Conservation (phyloP, 768 basidiomycete genomes). For the Lactifluus volemus region DNA sequence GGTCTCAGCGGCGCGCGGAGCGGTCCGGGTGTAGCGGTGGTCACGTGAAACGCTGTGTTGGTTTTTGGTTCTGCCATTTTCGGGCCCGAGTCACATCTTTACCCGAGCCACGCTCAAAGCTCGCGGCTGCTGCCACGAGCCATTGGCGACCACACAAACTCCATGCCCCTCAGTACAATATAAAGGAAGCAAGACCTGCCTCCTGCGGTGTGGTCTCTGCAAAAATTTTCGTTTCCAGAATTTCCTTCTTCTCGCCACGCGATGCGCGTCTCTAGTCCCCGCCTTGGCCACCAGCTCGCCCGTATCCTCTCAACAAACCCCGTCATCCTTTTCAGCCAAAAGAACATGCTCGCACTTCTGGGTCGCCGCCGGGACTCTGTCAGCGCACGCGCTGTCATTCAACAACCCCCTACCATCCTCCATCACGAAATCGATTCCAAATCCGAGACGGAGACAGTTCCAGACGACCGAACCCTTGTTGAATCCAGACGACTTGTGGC, state of each 20-base stretch:
- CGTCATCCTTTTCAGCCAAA: background rate
- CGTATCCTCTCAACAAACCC: slow-evolving; percentile 6
- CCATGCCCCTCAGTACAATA: slow-evolving; percentile 7
- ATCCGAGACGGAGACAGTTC: slow-evolving; percentile 3
- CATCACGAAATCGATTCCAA: background rate
- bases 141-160: slow-evolving; percentile 1
- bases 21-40: no score
- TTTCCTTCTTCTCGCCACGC: slow-evolving; percentile 9
- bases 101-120: slow-evolving; percentile 9
- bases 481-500: background rate
- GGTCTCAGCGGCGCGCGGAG: slow-evolving; percentile 33
- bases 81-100: background rate
- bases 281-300: slow-evolving; percentile 4
- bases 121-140: slow-evolving; percentile 5
- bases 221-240: slow-evolving; percentile 2
- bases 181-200: slow-evolving; percentile 11
- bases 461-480: slow-evolving; percentile 13
- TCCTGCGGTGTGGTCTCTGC: slow-evolving; percentile 3
- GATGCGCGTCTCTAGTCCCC: slow-evolving; percentile 13
- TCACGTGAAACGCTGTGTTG: background rate
- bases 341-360: background rate
- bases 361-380: background rate
- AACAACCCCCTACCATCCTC: background rate
- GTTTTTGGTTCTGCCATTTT: no score
- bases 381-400: background rate